A percentile compares a stretch with the other conserved stretches of the same genome.
phyloP scores from a whole-genome alignment of 2,329 filamentous ascomycete species.

The Pyricularia sp. region DNA sequence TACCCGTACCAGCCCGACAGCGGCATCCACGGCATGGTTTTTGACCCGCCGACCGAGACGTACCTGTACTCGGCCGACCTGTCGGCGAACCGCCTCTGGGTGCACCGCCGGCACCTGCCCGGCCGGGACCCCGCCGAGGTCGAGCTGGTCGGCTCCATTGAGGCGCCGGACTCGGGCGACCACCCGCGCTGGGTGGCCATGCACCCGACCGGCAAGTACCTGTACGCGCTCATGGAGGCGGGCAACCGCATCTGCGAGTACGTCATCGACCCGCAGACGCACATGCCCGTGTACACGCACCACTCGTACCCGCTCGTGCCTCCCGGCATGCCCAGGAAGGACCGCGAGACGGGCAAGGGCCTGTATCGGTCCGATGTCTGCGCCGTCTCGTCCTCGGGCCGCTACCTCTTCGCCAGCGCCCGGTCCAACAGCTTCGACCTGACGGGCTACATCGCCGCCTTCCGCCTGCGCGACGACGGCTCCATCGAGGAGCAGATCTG shows the following conservation, averaged over 20 bases:
- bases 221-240: constrained; percentile 86
- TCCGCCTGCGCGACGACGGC: constrained; percentile 59
- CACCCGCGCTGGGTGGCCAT: constrained; percentile 86
- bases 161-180: constrained; percentile 61
- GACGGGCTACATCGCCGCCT: constrained; percentile 76
- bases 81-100: constrained; percentile 74
- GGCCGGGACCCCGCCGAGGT: constrained; percentile 45
- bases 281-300: constrained; percentile 70
- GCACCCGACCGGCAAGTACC: constrained; percentile 65
- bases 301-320: constrained; percentile 72
- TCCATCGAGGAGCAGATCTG: constrained; percentile 70
- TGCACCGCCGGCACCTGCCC: constrained; percentile 47
- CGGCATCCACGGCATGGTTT: constrained; percentile 76
- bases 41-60: constrained; percentile 56
- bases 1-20: constrained; percentile 61
- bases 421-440: constrained; percentile 66
- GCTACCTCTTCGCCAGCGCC: constrained; percentile 78
- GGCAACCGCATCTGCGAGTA: constrained; percentile 79
- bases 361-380: constrained; percentile 86
- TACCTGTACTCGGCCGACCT: constrained; percentile 76
- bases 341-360: constrained; percentile 29
- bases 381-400: constrained; percentile 56
- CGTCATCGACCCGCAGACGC: constrained; percentile 63
- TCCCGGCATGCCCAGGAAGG: constrained; percentile 47
- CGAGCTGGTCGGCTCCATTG: constrained; percentile 60